Percentiles rank a stretch among this genome's conserved stretches.
Conservation (phyloP, 2,329 filamentous ascomycete genomes). For the Aspergillus japonicus region DNA sequence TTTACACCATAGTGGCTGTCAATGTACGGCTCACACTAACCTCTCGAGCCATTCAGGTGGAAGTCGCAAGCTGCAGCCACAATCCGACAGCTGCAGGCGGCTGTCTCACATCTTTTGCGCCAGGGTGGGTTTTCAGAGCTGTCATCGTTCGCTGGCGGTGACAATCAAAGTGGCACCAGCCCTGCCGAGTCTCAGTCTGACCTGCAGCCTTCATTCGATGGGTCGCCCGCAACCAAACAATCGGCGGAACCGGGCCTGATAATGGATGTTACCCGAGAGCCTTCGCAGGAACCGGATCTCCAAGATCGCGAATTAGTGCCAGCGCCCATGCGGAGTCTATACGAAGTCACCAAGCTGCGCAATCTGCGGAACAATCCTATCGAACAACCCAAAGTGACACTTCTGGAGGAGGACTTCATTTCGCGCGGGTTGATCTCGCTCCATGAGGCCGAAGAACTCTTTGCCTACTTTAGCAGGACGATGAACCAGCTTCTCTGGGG, state of each 20-base stretch:
- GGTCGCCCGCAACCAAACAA: constrained; percentile 27
- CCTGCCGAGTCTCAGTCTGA: constrained; percentile 30
- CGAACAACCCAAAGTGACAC: constrained; percentile 37
- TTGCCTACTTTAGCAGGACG: constrained; percentile 51
- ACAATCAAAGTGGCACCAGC: constrained; percentile 26
- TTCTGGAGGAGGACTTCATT: constrained; percentile 52
- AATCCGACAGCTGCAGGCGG: constrained; percentile 45
- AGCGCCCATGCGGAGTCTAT: constrained; percentile 55
- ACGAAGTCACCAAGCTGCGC: constrained; percentile 54
- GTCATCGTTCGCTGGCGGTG: constrained; percentile 37
- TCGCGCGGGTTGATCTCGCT: constrained; percentile 49
- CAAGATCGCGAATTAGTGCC: constrained; percentile 47
- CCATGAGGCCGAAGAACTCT: constrained; percentile 53
- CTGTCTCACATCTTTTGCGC: constrained; percentile 47
- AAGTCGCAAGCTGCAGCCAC: constrained; percentile 45
- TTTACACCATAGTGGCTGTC: background rate
- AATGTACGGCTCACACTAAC: constrained; percentile 3
- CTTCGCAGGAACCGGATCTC: constrained; percentile 44
- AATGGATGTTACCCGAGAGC: constrained; percentile 48
- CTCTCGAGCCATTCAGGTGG: constrained; percentile 37
- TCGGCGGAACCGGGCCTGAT: constrained; percentile 30
- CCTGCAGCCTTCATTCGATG: constrained; percentile 26
- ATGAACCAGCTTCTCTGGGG: constrained; percentile 56
- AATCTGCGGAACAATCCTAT: constrained; percentile 41
- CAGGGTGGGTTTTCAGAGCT: constrained; percentile 45